These are phyloP conservation scores for Clavispora santaluciae DNA, from an alignment of 805 yeast species.

Conservation along the genomic window DNA sequence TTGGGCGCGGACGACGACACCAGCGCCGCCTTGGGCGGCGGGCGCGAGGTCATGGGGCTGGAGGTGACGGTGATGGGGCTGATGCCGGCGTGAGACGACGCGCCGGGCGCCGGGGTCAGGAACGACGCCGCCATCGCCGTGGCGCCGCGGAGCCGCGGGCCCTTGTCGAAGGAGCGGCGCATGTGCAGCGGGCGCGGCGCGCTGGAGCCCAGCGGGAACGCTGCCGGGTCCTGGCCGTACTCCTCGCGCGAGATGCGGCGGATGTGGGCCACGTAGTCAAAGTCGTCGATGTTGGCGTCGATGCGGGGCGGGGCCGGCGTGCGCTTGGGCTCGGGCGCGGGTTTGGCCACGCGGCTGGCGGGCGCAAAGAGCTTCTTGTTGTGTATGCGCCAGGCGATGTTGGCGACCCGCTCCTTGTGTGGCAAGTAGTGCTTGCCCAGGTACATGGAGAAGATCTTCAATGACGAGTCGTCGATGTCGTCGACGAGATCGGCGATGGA, in stretches of 20 bases:
- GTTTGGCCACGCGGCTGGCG: background rate
- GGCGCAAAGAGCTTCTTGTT: constrained; percentile 26
- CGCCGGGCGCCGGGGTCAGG: background rate
- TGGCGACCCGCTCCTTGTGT: constrained; percentile 37
- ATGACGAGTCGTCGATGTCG: constrained; percentile 33
- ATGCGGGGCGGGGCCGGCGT: constrained; percentile 1
- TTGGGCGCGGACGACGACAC: background rate
- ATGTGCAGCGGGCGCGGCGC: background rate
- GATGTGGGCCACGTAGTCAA: constrained; percentile 44
- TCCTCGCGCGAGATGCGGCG: constrained; percentile 38
- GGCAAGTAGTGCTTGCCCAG: constrained; percentile 38
- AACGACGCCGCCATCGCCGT: constrained; percentile 1
- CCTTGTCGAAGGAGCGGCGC: background rate
- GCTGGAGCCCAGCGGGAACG: background rate
- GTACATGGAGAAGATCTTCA: constrained; percentile 38
- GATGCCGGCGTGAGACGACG: constrained; percentile 1
- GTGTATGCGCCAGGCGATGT: constrained; percentile 44
- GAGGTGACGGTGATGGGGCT: background rate
- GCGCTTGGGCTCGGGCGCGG: background rate
- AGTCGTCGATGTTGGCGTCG: constrained; percentile 34
- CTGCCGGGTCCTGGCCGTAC: constrained; percentile 11
- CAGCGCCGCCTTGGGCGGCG: background rate
- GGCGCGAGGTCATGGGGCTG: constrained; percentile 1
- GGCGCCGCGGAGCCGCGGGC: background rate
- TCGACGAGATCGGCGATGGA: constrained; percentile 19